These are phyloP conservation scores for Mesembryanthemum crystallinum DNA, from an alignment of 148 eudicot genomes.

Conservation along the genomic window DNA sequence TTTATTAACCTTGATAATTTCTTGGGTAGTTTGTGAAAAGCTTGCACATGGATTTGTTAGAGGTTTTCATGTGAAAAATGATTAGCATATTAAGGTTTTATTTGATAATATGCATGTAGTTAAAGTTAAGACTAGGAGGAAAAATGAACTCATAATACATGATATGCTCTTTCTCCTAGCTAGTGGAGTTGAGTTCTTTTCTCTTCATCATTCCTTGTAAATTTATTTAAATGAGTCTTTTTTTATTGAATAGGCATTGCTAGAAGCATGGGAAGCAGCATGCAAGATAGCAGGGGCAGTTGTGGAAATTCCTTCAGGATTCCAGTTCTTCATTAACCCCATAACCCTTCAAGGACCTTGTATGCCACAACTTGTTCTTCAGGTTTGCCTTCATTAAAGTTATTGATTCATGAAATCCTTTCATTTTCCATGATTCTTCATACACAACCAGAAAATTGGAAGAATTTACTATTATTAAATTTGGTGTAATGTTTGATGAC, in stretches of 20 bases:
- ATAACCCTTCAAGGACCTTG: slow-evolving; percentile 82
- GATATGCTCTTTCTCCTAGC: neutral
- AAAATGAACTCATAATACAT: no score
- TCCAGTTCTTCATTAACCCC: slow-evolving; percentile 56
- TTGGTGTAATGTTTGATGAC: neutral
- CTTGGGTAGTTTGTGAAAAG: no score
- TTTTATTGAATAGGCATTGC: slow-evolving; percentile 48
- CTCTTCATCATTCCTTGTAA: no score
- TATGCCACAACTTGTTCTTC: slow-evolving; percentile 58
- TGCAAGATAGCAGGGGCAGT: slow-evolving; percentile 53
- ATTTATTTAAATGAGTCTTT: neutral
- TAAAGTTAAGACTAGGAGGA: no score
- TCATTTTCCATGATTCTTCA: neutral
- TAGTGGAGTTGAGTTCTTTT: neutral
- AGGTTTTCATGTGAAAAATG: no score
- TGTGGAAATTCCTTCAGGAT: slow-evolving; percentile 49
- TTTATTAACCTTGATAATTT: no score
- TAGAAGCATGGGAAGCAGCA: slow-evolving; percentile 72
- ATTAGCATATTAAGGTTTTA: no score
- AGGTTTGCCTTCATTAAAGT: slow-evolving; percentile 39
- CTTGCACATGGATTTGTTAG: no score
- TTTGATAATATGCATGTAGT: no score
- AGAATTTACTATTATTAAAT: neutral
- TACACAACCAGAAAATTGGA: neutral
- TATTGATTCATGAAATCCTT: neutral